Evolutionary conservation across 768 basidiomycete species (phyloP), one percentile per base, ranked within the genome.

Genomic region (Suillus tomentosus): DNA sequence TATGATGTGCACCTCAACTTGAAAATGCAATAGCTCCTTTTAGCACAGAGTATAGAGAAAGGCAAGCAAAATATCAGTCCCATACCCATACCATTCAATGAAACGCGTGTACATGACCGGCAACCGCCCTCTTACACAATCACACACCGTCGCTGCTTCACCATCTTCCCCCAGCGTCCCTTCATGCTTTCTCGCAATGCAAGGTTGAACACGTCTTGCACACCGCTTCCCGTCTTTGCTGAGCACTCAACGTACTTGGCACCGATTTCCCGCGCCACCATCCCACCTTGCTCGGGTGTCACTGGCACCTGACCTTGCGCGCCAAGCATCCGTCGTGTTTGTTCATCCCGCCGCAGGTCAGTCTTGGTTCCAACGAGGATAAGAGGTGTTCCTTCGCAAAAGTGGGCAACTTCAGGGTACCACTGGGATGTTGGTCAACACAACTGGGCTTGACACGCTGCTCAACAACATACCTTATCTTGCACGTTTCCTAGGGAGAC

Each of bases 351-450:
- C 37, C 96, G 88, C 39, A 99, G 82, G 79, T 99, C 96, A 31
- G 84, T 93, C 80, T 99, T 99, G 10, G 95, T 97, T 39, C 87
- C 96, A 65, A 99, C 92, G 56, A 98, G 86, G 71, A 98, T 89
- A 66, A 95, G 80, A 3, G 96, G 95, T 3, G 94, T 93, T 66
- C 86, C 87, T 72, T 91, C 89, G 79, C 94, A 95, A 74, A 96
- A 96, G 73, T 96, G 95, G 39, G 91, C 87, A 42, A 96, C 92
- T 79, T 98, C 92, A 54, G 94, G 89, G 80, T 89, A 89, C 95
- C 95, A 95, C 94, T 96, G 72, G 48, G 62, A 61, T 66, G 56
- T 62, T 65, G 66, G 57, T 58, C 57, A 63, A 64, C 63, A 40
- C 8, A 14, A 55, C 55, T 11, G 50, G 22, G 9, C 15, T 7